Base-by-base conservation (phyloP, 2,329 filamentous ascomycete species). In the Colletotrichum costaricense region DNA sequence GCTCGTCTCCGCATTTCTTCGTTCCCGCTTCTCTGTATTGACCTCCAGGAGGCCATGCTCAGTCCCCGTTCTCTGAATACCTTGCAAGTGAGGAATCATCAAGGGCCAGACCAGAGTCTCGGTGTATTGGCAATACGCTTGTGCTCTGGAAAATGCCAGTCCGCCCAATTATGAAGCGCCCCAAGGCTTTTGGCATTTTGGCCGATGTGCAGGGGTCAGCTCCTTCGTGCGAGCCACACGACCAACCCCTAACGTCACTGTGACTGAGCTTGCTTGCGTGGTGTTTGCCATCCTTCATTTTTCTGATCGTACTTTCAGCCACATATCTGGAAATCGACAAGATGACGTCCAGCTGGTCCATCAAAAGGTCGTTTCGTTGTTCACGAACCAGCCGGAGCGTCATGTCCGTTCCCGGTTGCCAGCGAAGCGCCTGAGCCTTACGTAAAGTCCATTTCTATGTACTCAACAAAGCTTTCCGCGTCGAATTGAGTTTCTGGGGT, bases 161-260 rank as follows among this genome's bases (percentile, higher is more conserved):
- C 3, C 22, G 49, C 67, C 70, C 70, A 73, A 73, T 73, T 56
- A 70, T 33, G 28, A 46, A 70, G 70, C 67, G 62, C 33, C 57
- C 38, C 30, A 54, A 65, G 33, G 11, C 59, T 38, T 35, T 30
- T 46, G 46, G 26, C 52, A 16, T 5, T 35, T 46, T 60, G 49
- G 30, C 49, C 26, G 55, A 52, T 66, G 33, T 33, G 70, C 70
- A 64, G 46, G 70, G 70, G 59, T 65, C n/a, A 49, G 67, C 28
- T 73, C 60, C 67, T 70, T 70, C 35, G 70, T 56, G 70, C 28
- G 70, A 65, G 67, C 70, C 70, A 73, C 70, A 70, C 38, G 28
- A 66, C 70, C 42, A 49, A 19, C 60, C 52, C 52, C 56, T 14
- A 59, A 73, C 70, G 70, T 73, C 70, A 73, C 67, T 24, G 33